Evolutionary conservation across 257 asterid genomes (phyloP).

Genomic region (Mentha longifolia): DNA sequence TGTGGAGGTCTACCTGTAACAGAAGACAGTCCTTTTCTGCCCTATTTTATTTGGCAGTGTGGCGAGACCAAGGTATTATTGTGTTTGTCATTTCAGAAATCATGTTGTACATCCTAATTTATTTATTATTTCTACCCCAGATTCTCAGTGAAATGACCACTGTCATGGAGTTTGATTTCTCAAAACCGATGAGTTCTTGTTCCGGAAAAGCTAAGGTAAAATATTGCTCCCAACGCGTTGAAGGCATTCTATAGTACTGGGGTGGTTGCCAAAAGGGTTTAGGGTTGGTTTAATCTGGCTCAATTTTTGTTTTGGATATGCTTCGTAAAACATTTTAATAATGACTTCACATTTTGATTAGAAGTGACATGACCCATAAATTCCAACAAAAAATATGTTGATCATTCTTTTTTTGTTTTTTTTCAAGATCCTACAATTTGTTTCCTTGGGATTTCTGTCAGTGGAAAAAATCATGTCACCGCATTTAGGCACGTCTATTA

Average conservation of each 20-base stretch:
- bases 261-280: too few species aligned
- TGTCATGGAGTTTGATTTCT: slow-evolving; percentile 81
- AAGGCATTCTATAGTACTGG: not conserved
- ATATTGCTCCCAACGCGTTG: slow-evolving; percentile 2
- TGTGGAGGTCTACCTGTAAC: slow-evolving; percentile 78
- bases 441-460: too few species aligned
- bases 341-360: too few species aligned
- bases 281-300: too few species aligned
- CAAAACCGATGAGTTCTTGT: slow-evolving; percentile 64
- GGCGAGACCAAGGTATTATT: slow-evolving; percentile 73
- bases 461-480: not conserved
- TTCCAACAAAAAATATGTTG: too few species aligned
- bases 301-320: too few species aligned
- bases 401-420: too few species aligned
- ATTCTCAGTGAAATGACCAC: slow-evolving; percentile 64
- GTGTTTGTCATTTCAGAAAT: slow-evolving; percentile 25
- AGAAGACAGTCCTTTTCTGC: slow-evolving; percentile 67
- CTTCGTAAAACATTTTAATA: too few species aligned
- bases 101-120: slow-evolving; percentile 15
- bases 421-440: too few species aligned
- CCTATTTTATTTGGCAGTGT: slow-evolving; percentile 80
- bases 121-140: slow-evolving; percentile 45
- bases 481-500: too few species aligned
- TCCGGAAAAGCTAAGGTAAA: slow-evolving; percentile 76
- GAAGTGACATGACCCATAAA: too few species aligned